Evolutionary conservation across 108 stramenopile species (phyloP), one percentile per base, ranked within the genome.

Genomic region (Schizochytrium sp.): DNA sequence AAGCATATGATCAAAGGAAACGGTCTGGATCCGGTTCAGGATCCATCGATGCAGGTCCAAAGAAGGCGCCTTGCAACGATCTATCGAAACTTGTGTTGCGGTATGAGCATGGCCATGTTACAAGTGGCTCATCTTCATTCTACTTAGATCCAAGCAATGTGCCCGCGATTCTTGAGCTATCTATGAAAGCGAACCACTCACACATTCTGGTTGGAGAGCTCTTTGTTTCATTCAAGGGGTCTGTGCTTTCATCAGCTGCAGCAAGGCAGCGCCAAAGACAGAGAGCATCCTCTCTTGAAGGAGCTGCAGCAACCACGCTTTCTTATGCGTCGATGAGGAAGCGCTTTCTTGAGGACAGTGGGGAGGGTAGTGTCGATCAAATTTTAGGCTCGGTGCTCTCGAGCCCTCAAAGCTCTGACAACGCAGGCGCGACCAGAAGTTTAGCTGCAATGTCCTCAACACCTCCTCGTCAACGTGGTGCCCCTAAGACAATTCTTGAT

Each of bases 91-190:
- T 15, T 7, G 19, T 28, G 28, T 38, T 8, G 42, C 44, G 0
- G 64, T 69, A 44, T 2, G 64, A 69, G 8, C 42, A 7, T 44
- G 15, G 64, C 12, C 42, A 8, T 5, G 64, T 44, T 8, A 44
- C 64, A 38, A 69, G 42, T 38, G 64, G 64, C 19, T 7, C 64
- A 44, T 7, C 64, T 38, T 44, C 42, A 38, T 69, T 69, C 28
- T 69, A 69, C 64, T 44, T 69, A 8, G 64, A 69, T 15, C 64
- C 64, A 15, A 69, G 15, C 15, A 69, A 69, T 38, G 64, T 69
- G 2, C 64, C 64, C 64, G 64, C 12, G 42, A 15, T 69, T 38
- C 12, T 69, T 44, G 64, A 69, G 64, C 10, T 38, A 7, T 69
- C 64, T 38, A 69, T 69, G 64, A 69, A 69, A 44, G 44, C 64